Evolutionary conservation across 768 basidiomycete species (phyloP).

Genomic region (Candolleomyces efflorescens): DNA sequence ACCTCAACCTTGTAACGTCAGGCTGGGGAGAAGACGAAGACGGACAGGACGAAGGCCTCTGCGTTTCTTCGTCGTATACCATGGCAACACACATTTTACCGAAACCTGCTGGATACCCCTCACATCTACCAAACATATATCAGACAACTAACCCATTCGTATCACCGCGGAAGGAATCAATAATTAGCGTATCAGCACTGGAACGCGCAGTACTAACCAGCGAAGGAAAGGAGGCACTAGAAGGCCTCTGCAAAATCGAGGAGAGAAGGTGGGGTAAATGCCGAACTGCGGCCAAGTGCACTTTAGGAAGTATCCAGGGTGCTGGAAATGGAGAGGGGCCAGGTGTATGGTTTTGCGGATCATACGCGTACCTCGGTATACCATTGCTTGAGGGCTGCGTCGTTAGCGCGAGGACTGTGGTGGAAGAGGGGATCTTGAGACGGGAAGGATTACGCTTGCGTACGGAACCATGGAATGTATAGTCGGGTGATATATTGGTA

Average conservation of each 20-base stretch:
- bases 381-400: conserved; percentile 81
- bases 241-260: conserved; percentile 36
- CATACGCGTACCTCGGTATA: conserved; percentile 67
- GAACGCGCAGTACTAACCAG: conserved; percentile 59
- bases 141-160: conserved; percentile 77
- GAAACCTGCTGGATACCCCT: conserved; percentile 29
- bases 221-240: conserved; percentile 47
- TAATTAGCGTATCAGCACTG: conserved; percentile 55
- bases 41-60: conserved; percentile 19
- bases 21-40: conserved; percentile 11
- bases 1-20: conserved; percentile 55
- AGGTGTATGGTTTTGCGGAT: conserved; percentile 69
- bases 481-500: not conserved
- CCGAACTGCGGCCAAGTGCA: conserved; percentile 28
- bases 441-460: conserved; percentile 28
- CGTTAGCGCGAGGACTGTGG: conserved; percentile 59
- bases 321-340: conserved; percentile 34
- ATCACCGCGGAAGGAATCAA: conserved; percentile 37
- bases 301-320: conserved; percentile 51
- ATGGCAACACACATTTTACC: conserved; percentile 69
- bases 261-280: conserved; percentile 41
- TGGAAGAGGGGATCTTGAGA: conserved; percentile 37
- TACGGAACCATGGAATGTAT: conserved; percentile 19
- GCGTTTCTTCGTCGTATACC: conserved; percentile 46
- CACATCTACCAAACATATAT: conserved; percentile 36